Evolutionary conservation across 139 green algal species (phyloP).

Genomic region (Astrephomene gubernaculifera): DNA sequence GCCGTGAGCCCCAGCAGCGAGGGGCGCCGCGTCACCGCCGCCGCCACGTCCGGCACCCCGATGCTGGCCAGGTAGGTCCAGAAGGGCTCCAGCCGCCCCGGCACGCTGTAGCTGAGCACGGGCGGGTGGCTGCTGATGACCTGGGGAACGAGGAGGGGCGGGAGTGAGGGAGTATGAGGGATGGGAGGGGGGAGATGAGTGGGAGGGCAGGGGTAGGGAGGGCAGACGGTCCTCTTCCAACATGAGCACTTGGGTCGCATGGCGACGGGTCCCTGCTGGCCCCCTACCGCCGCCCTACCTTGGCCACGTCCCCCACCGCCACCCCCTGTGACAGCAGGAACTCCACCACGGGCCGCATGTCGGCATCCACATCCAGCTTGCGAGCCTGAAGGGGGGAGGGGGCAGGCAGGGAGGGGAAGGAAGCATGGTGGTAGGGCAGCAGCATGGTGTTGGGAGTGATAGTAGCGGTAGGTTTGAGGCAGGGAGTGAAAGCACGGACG

Average conservation of each 20-base stretch:
- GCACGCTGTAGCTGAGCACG: slow-evolving; percentile 76
- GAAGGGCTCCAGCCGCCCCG: slow-evolving; percentile 70
- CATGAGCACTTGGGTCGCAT: no score
- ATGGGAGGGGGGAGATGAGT: no score
- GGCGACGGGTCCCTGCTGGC: no score
- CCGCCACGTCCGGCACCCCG: slow-evolving; percentile 42
- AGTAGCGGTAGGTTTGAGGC: no score
- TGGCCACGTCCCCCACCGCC: slow-evolving; percentile 48
- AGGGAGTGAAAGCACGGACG: no score
- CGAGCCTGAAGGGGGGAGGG: slow-evolving; percentile 54
- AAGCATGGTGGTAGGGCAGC: no score
- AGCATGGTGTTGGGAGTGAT: no score
- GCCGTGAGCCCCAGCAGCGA: slow-evolving; percentile 79
- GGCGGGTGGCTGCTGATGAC: slow-evolving; percentile 75
- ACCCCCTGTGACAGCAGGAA: slow-evolving; percentile 63
- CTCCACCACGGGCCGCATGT: slow-evolving; percentile 74
- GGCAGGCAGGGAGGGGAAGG: background rate
- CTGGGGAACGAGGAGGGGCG: slow-evolving; percentile 41
- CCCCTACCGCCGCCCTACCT: no score
- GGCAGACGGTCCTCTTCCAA: no score
- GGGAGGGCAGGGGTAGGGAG: no score
- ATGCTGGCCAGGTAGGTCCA: slow-evolving; percentile 64
- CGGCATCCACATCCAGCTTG: slow-evolving; percentile 63
- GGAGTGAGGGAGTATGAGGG: no score
- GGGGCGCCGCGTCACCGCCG: slow-evolving; percentile 65